Conservation (phyloP, 208 protist species). For the Leishmania guyanensis region DNA sequence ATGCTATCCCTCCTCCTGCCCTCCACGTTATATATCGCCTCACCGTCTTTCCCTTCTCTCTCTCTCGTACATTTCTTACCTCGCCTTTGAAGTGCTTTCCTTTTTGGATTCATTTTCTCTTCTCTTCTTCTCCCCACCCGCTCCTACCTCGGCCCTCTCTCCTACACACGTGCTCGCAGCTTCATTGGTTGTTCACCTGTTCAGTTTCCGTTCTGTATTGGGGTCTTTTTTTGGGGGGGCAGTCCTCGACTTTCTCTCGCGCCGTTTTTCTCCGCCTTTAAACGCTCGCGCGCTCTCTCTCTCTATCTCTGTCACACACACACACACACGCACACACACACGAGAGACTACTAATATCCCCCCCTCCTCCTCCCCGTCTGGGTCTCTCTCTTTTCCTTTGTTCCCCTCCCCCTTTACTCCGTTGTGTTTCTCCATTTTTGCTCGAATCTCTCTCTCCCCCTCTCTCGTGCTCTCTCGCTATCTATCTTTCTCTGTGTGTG, state of each 20-base stretch:
- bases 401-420: not conserved
- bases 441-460: not conserved
- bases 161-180: not conserved
- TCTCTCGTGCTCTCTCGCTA: no score
- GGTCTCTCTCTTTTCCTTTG: not conserved
- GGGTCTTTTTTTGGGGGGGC: not conserved
- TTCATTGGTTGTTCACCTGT: not conserved
- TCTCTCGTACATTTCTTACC: not conserved
- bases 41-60: not conserved
- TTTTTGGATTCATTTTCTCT: not conserved
- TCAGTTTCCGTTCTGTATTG: not conserved
- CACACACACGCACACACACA: not conserved
- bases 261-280: not conserved
- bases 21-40: not conserved
- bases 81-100: conserved; percentile 1
- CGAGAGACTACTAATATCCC: not conserved
- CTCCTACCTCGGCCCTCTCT: no score
- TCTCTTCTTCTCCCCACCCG: not conserved
- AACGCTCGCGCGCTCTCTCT: not conserved
- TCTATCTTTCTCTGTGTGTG: not conserved
- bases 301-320: not conserved
- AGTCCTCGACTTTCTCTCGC: not conserved
- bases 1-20: not conserved
- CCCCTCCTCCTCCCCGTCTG: not conserved
- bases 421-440: not conserved